phyloP scores from a whole-genome alignment of 306 rosid species.

The Prunus padus region DNA sequence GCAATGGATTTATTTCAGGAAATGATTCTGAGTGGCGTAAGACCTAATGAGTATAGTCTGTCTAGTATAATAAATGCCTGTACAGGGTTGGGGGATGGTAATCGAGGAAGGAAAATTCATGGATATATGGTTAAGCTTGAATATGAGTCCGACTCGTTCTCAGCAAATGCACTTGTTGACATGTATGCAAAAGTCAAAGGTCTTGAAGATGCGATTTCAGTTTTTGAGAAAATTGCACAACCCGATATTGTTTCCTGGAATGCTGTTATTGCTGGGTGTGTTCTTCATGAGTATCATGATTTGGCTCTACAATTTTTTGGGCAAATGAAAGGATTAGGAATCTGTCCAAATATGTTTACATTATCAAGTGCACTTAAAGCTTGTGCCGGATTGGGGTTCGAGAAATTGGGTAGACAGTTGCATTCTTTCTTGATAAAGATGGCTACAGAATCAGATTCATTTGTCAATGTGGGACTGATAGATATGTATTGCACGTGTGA shows the following conservation, averaged over 20 bases:
- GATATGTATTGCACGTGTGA: conserved; percentile 81
- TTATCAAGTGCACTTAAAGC: conserved; percentile 79
- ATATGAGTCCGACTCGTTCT: conserved; percentile 58
- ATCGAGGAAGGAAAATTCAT: conserved; percentile 53
- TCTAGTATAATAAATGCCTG: conserved; percentile 73
- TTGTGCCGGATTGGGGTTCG: conserved; percentile 54
- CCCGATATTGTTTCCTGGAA: conserved; percentile 91
- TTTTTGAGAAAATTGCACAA: conserved; percentile 51
- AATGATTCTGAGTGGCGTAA: conserved; percentile 62
- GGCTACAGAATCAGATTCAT: conserved; percentile 55
- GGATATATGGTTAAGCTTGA: conserved; percentile 62
- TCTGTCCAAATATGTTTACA: conserved; percentile 65
- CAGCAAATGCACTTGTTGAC: conserved; percentile 81
- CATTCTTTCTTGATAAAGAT: conserved; percentile 66
- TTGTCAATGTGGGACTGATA: conserved; percentile 66
- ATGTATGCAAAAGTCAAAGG: conserved; percentile 72
- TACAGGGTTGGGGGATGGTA: conserved; percentile 48
- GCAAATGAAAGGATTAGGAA: conserved; percentile 49
- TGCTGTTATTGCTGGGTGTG: conserved; percentile 87
- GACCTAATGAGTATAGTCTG: conserved; percentile 76
- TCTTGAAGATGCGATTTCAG: conserved; percentile 50
- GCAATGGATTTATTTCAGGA: conserved; percentile 58
- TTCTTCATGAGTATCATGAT: conserved; percentile 47
- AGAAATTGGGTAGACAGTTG: conserved; percentile 73
- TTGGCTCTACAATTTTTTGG: conserved; percentile 47